A percentile compares a stretch with the other conserved stretches of the same genome.
Evolutionary conservation across 805 yeast genomes (phyloP).

Genomic region (Lipomyces yamanashiensis): DNA sequence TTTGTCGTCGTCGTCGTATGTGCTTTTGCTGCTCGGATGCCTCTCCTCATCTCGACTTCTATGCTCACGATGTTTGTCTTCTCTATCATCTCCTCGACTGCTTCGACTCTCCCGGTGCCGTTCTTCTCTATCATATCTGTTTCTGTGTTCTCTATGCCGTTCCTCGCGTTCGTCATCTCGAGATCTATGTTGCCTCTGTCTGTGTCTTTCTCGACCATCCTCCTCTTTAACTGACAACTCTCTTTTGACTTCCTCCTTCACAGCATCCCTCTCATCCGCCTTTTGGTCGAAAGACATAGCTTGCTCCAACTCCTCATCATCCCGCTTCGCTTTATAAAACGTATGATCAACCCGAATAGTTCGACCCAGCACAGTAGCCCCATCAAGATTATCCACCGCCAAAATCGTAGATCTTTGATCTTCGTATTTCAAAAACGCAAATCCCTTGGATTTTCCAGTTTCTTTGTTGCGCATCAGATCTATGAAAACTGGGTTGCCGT

Average conservation of each 20-base stretch:
- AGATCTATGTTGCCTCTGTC: background rate
- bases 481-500: slow-evolving; percentile 81
- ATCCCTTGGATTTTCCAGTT: slow-evolving; percentile 71
- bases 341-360: slow-evolving; percentile 68
- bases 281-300: slow-evolving; percentile 32
- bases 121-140: background rate
- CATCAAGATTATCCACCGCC: slow-evolving; percentile 89
- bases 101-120: background rate
- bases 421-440: slow-evolving; percentile 81
- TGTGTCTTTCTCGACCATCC: background rate
- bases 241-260: background rate
- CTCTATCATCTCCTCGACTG: background rate
- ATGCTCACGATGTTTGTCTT: background rate
- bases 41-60: background rate
- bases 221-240: background rate
- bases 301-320: slow-evolving; percentile 33
- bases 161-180: background rate
- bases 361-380: slow-evolving; percentile 59
- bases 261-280: background rate
- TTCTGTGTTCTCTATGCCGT: background rate
- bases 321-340: slow-evolving; percentile 32
- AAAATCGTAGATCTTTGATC: slow-evolving; percentile 78
- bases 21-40: background rate
- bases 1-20: slow-evolving; percentile 3
- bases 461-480: slow-evolving; percentile 68